Base-by-base conservation (phyloP, 2,329 filamentous ascomycete genomes). In the Sarocladiaceae sp. region DNA sequence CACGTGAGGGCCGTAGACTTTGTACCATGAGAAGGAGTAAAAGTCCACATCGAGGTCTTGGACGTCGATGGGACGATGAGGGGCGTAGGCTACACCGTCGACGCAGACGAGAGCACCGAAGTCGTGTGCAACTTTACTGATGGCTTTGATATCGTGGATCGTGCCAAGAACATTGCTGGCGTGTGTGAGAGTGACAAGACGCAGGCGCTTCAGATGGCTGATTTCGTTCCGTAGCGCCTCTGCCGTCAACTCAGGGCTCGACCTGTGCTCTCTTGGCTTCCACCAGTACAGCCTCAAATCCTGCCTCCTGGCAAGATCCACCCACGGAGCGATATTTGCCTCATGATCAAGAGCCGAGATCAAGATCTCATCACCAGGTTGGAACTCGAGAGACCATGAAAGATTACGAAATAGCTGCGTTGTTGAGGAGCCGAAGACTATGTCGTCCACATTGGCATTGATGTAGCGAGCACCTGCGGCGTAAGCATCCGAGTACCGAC, bases 11-110 rank as follows among this genome's bases (percentile, higher is more conserved):
- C 88, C 88, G 62, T 87, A 92, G 2, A 91, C 81, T 65, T 93
- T 93, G 69, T 92, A 92, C 88, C 87, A 92, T 0, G 78, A 84
- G 62, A 92, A 90, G n/a, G 76, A 70, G 65, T 92, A 93, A 58
- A 91, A 84, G 62, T 93, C 88, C 0, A 87, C 84, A 1, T 78
- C 87, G 0, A 90, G 72, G 0, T 71, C 80, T 56, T 80, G 75
- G 4, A 92, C 84, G 63, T 93, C 84, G 11, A 93, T 68, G 7
- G 72, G 72, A 4, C 87, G 75, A 64, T 93, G 88, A 0, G 88
- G 88, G 0, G 88, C 87, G 60, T 83, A 90, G 3, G 87, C 85
- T 0, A 92, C 88, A 2, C 83, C 88, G 66, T 93, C 89, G 5
- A 92, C 86, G 57, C 79, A 84, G 1, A 92, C 70, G 1, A 90